Conservation (phyloP, 208 protist genomes). For the Acanthamoeba lenticulata region DNA sequence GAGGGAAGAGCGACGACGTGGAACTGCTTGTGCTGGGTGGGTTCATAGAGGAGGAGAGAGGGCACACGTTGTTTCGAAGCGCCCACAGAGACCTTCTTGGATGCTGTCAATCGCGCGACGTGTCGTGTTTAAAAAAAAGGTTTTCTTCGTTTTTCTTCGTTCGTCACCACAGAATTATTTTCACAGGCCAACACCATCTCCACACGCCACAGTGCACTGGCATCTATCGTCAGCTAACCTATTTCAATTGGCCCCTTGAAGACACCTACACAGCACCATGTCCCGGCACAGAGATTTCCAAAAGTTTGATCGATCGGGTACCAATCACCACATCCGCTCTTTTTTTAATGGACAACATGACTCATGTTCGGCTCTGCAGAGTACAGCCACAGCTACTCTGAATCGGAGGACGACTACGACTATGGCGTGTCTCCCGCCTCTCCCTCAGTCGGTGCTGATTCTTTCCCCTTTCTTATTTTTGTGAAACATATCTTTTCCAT, state of each 20-base stretch:
- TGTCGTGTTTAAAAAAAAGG: too few relatives aligned
- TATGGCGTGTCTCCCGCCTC: slow-evolving; percentile 60
- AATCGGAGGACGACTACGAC: slow-evolving; percentile 38
- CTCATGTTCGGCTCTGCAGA: neutral
- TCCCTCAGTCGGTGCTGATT: neutral
- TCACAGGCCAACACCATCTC: too few relatives aligned
- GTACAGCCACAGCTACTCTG: slow-evolving; percentile 46
- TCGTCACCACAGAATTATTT: too few relatives aligned
- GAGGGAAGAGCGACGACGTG: neutral
- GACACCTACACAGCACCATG: neutral
- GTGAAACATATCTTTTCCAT: neutral
- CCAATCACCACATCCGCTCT: neutral
- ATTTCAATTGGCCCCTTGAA: neutral
- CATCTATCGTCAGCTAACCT: neutral
- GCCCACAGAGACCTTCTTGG: too few relatives aligned
- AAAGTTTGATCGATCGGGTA: slow-evolving; percentile 5
- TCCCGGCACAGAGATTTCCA: slow-evolving; percentile 29
- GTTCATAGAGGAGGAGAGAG: neutral
- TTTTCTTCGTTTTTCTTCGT: too few relatives aligned
- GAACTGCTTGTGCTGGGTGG: neutral
- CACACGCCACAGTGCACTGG: neutral
- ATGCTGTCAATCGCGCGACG: too few relatives aligned
- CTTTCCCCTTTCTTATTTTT: neutral
- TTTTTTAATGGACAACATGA: neutral
- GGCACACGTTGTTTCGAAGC: too few relatives aligned